Conservation (phyloP, 2,329 filamentous ascomycete species). For the Aspergillus texensis region DNA sequence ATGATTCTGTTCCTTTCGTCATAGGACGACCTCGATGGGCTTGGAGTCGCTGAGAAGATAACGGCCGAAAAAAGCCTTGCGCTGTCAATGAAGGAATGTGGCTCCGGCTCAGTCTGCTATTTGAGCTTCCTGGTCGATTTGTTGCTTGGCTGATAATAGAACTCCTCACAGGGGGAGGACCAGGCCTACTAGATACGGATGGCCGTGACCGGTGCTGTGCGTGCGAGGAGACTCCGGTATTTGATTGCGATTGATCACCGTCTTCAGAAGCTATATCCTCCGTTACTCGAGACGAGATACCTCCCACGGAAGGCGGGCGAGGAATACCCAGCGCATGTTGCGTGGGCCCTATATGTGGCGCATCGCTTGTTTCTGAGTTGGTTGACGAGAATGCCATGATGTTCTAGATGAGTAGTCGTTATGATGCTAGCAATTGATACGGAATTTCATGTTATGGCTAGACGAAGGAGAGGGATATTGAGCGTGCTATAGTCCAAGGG, state of each 20-base stretch:
- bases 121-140: conserved; percentile 57
- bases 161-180: conserved; percentile 43
- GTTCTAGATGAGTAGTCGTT: conserved; percentile 8
- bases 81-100: conserved; percentile 89
- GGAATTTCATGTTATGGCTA: conserved; percentile 27
- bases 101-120: conserved; percentile 73
- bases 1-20: conserved; percentile 39
- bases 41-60: conserved; percentile 94
- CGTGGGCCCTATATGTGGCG: conserved; percentile 37
- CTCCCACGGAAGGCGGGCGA: conserved; percentile 42
- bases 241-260: conserved; percentile 46
- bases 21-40: conserved; percentile 71
- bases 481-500: neutral
- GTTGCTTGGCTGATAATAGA: conserved; percentile 44
- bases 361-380: conserved; percentile 46
- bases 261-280: conserved; percentile 54
- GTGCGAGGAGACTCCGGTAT: conserved; percentile 52
- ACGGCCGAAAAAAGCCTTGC: conserved; percentile 90
- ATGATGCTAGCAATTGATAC: conserved; percentile 15
- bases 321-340: conserved; percentile 56
- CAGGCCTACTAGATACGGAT: conserved; percentile 60
- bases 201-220: conserved; percentile 57
- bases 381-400: conserved; percentile 29
- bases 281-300: conserved; percentile 74
- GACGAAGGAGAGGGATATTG: conserved; percentile 10